These are phyloP conservation scores for Vararia minispora DNA, from an alignment of 768 basidiomycete genomes.

Conservation along the genomic window DNA sequence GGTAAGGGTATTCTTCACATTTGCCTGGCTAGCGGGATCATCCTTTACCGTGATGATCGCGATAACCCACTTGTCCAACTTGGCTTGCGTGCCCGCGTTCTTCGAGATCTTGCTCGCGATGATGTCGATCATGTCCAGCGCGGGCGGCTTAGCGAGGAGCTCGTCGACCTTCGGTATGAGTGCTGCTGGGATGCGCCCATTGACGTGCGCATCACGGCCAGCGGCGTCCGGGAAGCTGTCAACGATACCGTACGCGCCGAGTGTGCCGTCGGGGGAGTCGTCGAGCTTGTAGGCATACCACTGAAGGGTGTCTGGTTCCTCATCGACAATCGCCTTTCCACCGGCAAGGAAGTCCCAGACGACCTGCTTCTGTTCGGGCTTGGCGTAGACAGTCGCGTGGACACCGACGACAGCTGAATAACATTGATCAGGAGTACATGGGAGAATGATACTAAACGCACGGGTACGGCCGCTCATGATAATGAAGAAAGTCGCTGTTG, in stretches of 20 bases:
- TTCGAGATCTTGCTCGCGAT: conserved; percentile 1
- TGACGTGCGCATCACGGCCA: conserved; percentile 2
- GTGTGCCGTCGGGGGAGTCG: not conserved
- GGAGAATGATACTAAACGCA: too few species aligned
- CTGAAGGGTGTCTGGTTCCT: conserved; percentile 2
- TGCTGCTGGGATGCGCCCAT: not conserved
- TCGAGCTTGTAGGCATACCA: not conserved
- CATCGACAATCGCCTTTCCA: not conserved
- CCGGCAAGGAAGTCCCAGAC: not conserved
- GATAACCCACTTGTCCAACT: not conserved
- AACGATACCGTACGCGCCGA: not conserved
- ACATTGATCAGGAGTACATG: too few species aligned
- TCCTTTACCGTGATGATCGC: not conserved
- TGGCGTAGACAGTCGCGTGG: too few species aligned
- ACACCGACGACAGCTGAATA: too few species aligned
- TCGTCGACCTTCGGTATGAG: not conserved
- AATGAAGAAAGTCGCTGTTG: too few species aligned
- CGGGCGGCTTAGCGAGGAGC: not conserved
- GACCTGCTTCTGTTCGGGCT: not conserved
- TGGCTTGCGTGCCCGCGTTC: not conserved
- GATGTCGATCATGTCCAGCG: not conserved
- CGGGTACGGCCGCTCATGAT: too few species aligned
- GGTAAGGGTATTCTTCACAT: not conserved
- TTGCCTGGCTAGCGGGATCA: not conserved
- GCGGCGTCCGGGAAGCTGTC: not conserved